Evolutionary conservation across 495 filamentous ascomycete species (phyloP).

Genomic region (Evernia prunastri): DNA sequence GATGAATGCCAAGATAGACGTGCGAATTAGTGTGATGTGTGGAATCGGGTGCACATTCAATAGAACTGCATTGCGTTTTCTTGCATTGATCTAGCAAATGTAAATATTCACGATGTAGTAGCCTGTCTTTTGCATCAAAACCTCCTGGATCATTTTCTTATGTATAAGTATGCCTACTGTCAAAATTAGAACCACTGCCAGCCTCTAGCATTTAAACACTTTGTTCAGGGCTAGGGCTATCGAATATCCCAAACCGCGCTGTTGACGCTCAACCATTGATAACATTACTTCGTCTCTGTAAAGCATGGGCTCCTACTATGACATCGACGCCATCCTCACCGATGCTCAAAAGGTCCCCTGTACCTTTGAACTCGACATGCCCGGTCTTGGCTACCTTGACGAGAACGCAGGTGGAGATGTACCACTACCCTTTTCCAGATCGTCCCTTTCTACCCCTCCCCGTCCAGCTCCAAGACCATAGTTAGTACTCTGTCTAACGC

Average conservation of each 20-base stretch:
- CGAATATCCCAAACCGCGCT: background rate
- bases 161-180: background rate
- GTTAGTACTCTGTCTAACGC: background rate
- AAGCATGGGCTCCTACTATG: slow-evolving; percentile 77
- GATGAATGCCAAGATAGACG: background rate
- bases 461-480: background rate
- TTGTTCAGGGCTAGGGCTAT: background rate
- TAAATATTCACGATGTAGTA: background rate
- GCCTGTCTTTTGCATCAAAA: background rate
- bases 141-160: background rate
- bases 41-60: background rate
- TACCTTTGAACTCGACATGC: slow-evolving; percentile 83
- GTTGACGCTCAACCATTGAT: background rate
- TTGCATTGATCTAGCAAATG: background rate
- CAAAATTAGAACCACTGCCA: background rate
- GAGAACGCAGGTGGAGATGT: slow-evolving; percentile 64
- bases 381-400: slow-evolving; percentile 81
- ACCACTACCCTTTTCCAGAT: slow-evolving; percentile 14
- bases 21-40: background rate
- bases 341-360: slow-evolving; percentile 91
- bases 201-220: background rate
- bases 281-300: background rate
- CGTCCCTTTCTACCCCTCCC: slow-evolving; percentile 26
- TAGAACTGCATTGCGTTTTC: background rate
- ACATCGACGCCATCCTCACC: slow-evolving; percentile 87